These are phyloP conservation scores for Alternaria brassicae DNA, from an alignment of 2,329 filamentous ascomycete species.

Conservation along the genomic window DNA sequence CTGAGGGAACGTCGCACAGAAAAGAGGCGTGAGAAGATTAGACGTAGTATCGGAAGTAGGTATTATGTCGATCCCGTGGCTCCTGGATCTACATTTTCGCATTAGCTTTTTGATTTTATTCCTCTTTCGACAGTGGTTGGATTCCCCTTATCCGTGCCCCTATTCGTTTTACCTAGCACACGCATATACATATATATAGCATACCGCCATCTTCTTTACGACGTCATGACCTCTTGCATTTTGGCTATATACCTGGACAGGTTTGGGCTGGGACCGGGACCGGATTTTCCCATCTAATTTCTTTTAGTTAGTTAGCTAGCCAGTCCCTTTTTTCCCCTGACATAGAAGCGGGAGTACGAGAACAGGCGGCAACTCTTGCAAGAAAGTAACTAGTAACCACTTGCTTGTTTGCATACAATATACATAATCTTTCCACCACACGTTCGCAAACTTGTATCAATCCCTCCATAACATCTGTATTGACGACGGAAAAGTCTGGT, in stretches of 20 bases:
- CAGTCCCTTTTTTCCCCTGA: not conserved
- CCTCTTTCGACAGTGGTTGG: not conserved
- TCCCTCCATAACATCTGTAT: not conserved
- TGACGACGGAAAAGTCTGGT: not conserved
- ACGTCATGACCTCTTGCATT: conserved; percentile 7
- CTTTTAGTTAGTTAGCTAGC: not conserved
- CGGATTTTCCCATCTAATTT: not conserved
- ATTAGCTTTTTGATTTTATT: not conserved
- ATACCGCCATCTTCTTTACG: not conserved
- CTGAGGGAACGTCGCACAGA: conserved; percentile 58
- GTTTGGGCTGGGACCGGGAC: not conserved
- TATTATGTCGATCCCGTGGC: conserved; percentile 45
- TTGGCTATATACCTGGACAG: conserved; percentile 6
- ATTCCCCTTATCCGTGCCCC: not conserved
- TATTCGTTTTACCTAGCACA: not conserved
- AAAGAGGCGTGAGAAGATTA: conserved; percentile 60
- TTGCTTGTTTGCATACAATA: not conserved
- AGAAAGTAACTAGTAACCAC: not conserved
- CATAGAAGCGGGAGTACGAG: not conserved
- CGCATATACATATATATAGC: not conserved
- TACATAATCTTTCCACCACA: not conserved
- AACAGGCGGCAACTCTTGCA: too few species aligned
- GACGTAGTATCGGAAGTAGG: conserved; percentile 61
- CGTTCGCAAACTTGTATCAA: not conserved
- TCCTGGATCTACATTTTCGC: not conserved